Base-by-base conservation (phyloP, 306 rosid genomes). In the Lagenaria siceraria region DNA sequence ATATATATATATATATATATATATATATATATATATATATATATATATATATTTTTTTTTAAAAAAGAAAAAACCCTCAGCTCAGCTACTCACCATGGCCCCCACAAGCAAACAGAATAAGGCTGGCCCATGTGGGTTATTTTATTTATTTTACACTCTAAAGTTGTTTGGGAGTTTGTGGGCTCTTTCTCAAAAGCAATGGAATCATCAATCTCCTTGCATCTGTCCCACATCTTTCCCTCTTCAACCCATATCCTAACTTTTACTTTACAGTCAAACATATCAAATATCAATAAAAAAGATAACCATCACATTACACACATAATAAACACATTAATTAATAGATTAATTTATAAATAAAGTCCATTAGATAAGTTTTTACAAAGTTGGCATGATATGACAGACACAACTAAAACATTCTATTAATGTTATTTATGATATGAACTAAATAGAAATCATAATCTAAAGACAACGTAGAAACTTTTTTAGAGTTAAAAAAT, bases 241-340 rank as follows among this genome's bases (percentile, higher is more conserved):
- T n/a, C 53, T 70, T 70, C 55, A 70, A 70, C 75, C 75, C 54
- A 70, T 22, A n/a, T 71, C 59, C 60, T 10, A 72, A 49, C 76
- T 72, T 72, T 72, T 49, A 72, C 76, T 72, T 72, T 72, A 5
- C 76, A 72, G 76, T 72, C 76, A 72, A 71, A 71, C 76, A 49
- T 48, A 49, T 69, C 75, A 69, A 69, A 69, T 43, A 69, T 43
- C 75, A 43, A 69, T 24, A 2, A 42, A 43, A 72, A 48, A 49
- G 60, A 71, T 17, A 72, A 48, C 59, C 36, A 72, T 72, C 58
- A 72, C 60, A 48, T 14, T 18, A 68, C 74, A 68, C 74, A 42
- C 51, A n/a, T n/a, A 38, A 40, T 4, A 49, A 25, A 72, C 17
- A 15, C 53, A 43, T 36, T 43, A 69, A 43, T 43, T 12, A 66